Percentiles rank a stretch among this genome's conserved stretches.
phyloP scores from a whole-genome alignment of 768 basidiomycete genomes.

The Leucosporidium scottii region DNA sequence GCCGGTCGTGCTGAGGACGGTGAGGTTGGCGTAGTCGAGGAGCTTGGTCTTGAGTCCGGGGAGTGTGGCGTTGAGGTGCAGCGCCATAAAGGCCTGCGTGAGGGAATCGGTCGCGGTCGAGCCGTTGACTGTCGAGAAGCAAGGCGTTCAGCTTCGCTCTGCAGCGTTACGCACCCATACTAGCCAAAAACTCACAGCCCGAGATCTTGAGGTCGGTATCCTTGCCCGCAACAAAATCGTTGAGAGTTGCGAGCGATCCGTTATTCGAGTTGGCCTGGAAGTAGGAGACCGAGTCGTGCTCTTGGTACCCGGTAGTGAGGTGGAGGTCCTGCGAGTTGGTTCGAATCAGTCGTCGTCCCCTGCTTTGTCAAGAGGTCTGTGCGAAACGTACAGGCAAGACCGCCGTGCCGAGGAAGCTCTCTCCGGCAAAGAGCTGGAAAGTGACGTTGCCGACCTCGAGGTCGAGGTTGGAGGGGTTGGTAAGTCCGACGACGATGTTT shows the following conservation, averaged over 20 bases:
- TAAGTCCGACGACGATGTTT: slow-evolving; percentile 56
- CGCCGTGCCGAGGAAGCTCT: slow-evolving; percentile 54
- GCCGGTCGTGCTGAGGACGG: slow-evolving; percentile 55
- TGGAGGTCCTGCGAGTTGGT: slow-evolving; percentile 9
- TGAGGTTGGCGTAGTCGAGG: slow-evolving; percentile 53
- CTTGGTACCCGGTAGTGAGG: slow-evolving; percentile 20
- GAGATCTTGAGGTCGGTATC: slow-evolving; percentile 34
- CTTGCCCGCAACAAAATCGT: slow-evolving; percentile 60
- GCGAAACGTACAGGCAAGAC: slow-evolving; percentile 50
- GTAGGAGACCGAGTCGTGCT: slow-evolving; percentile 5
- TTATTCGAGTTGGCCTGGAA: slow-evolving; percentile 56
- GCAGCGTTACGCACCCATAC: not conserved
- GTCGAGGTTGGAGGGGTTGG: slow-evolving; percentile 63
- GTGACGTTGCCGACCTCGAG: slow-evolving; percentile 47
- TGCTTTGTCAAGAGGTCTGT: slow-evolving; percentile 51
- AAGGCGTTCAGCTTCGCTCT: no score
- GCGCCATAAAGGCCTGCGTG: slow-evolving; percentile 55
- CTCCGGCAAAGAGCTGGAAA: slow-evolving; percentile 54
- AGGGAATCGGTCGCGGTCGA: slow-evolving; percentile 59
- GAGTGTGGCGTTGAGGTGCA: slow-evolving; percentile 54
- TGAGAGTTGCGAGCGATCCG: slow-evolving; percentile 57
- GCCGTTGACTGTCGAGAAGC: slow-evolving; percentile 39
- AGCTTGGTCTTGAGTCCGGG: slow-evolving; percentile 58
- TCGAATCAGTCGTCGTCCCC: not conserved
- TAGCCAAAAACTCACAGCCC: slow-evolving; percentile 5